phyloP scores from a whole-genome alignment of 2,329 filamentous ascomycete genomes.

The Cadophora sp. region DNA sequence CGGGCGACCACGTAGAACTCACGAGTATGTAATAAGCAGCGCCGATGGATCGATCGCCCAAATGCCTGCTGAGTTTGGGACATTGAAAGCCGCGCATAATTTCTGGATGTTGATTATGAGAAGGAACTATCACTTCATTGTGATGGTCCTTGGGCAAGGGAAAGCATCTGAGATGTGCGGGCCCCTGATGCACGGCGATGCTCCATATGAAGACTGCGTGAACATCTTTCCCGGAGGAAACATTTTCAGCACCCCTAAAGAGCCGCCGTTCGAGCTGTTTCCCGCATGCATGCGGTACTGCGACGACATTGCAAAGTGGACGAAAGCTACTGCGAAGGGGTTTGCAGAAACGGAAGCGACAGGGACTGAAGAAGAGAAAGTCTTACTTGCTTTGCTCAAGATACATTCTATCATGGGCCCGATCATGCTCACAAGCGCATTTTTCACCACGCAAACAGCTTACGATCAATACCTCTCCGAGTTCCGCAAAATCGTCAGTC shows the following conservation, averaged over 20 bases:
- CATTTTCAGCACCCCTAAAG: slow-evolving; percentile 21
- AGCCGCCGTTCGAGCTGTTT: slow-evolving; percentile 18
- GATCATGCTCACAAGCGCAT: slow-evolving; percentile 24
- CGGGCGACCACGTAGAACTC: slow-evolving; percentile 7
- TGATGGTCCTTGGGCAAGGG: not conserved
- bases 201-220: slow-evolving; percentile 19
- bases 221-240: slow-evolving; percentile 22
- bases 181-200: slow-evolving; percentile 8
- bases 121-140: slow-evolving; percentile 28
- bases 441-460: slow-evolving; percentile 20
- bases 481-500: slow-evolving; percentile 15
- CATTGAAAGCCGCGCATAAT: not conserved
- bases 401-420: slow-evolving; percentile 21
- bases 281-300: slow-evolving; percentile 18
- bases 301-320: slow-evolving; percentile 22
- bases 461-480: slow-evolving; percentile 24
- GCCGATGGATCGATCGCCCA: not conserved
- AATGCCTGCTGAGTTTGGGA: slow-evolving; percentile 17
- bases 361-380: slow-evolving; percentile 21
- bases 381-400: slow-evolving; percentile 13
- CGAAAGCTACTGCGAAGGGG: not conserved
- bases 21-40: slow-evolving; percentile 9
- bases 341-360: slow-evolving; percentile 8
- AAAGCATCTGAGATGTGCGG: slow-evolving; percentile 10
- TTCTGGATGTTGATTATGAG: slow-evolving; percentile 23